Evolutionary conservation across 176 grass and related monocot species (phyloP).

Genomic region (Hordeum marinum): DNA sequence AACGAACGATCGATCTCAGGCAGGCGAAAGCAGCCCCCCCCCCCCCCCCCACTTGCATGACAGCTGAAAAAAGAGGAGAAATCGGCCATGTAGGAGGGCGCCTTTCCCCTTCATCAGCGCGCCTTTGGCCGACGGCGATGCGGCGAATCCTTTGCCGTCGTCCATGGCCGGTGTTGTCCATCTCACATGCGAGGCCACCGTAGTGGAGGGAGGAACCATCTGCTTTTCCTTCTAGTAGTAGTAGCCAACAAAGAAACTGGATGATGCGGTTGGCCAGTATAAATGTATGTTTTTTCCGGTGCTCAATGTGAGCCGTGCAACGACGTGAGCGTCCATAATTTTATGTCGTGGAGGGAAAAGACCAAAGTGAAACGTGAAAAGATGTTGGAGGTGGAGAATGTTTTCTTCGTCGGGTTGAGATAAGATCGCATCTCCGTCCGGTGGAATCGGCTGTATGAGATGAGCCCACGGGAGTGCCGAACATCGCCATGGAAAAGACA

Average conservation of each 20-base stretch:
- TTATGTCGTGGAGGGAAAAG: neutral
- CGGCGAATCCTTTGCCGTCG: slow-evolving; percentile 22
- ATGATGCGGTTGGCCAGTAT: too few relatives aligned
- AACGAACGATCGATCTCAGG: slow-evolving; percentile 7
- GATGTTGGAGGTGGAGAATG: neutral
- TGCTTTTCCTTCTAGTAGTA: too few relatives aligned
- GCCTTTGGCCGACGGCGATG: slow-evolving; percentile 10
- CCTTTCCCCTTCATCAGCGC: neutral
- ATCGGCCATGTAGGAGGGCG: neutral
- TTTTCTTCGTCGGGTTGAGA: slow-evolving; percentile 36
- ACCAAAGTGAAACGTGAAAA: neutral
- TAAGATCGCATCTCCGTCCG: slow-evolving; percentile 27
- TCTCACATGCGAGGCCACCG: too few relatives aligned
- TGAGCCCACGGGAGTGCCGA: neutral
- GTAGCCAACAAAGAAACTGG: too few relatives aligned
- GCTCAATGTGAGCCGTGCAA: slow-evolving; percentile 19
- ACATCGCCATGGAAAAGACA: neutral
- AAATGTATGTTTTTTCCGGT: too few relatives aligned
- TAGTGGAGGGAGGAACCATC: too few relatives aligned
- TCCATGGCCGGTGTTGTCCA: too few relatives aligned
- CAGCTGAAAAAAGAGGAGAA: neutral
- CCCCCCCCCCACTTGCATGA: too few relatives aligned
- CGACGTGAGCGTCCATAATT: neutral
- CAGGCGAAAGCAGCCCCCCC: too few relatives aligned
- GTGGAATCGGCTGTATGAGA: neutral